A percentile compares a stretch with the other conserved stretches of the same genome.
These are phyloP conservation scores for Cicer chorassanicum DNA, from an alignment of 306 rosid species.

Conservation along the genomic window DNA sequence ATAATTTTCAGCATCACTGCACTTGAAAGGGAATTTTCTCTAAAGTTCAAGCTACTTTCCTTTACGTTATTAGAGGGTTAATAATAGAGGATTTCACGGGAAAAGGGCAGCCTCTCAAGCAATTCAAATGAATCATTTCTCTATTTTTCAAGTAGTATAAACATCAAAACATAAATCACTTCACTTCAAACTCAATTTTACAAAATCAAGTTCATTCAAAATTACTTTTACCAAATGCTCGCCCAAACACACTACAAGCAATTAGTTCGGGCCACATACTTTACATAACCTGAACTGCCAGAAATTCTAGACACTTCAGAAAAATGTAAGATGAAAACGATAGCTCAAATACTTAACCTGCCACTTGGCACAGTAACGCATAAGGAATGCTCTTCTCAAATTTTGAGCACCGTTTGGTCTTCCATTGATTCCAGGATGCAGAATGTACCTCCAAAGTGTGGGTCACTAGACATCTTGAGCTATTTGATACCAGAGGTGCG, in stretches of 20 bases:
- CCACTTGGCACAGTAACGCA: slow-evolving; percentile 85
- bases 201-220: neutral
- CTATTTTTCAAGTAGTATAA: neutral
- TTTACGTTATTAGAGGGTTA: neutral
- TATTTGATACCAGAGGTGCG: slow-evolving; percentile 58
- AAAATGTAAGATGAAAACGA: slow-evolving; percentile 17
- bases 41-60: slow-evolving; percentile 7
- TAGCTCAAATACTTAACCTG: slow-evolving; percentile 63
- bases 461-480: slow-evolving; percentile 77
- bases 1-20: no score
- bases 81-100: neutral
- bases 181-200: slow-evolving; percentile 1
- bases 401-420: slow-evolving; percentile 65
- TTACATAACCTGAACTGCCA: slow-evolving; percentile 35
- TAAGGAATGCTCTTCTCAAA: slow-evolving; percentile 86
- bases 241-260: slow-evolving; percentile 27
- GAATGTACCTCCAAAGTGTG: slow-evolving; percentile 89
- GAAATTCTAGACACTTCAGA: slow-evolving; percentile 32
- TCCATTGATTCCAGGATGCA: slow-evolving; percentile 78
- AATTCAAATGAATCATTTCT: no score
- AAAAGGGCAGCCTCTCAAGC: neutral
- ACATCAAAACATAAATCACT: slow-evolving; percentile 8
- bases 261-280: slow-evolving; percentile 34
- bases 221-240: neutral
- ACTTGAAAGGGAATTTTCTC: neutral